These are phyloP conservation scores for Reutealis trisperma DNA, from an alignment of 345 rosid species.

Conservation along the genomic window DNA sequence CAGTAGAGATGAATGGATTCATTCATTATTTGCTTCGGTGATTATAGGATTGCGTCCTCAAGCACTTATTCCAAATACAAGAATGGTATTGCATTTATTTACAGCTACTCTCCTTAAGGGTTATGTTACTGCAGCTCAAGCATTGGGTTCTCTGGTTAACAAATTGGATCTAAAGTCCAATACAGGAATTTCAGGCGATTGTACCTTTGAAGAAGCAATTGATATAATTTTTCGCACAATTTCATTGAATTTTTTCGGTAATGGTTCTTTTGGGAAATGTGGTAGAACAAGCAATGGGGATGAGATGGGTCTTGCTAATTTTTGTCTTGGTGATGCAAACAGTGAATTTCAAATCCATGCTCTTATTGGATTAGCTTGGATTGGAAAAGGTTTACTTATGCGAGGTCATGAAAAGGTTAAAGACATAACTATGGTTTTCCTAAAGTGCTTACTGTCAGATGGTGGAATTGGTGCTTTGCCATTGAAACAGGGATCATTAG, in stretches of 20 bases:
- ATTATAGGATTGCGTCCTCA: slow-evolving; percentile 66
- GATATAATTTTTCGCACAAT: slow-evolving; percentile 51
- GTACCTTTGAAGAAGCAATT: slow-evolving; percentile 68
- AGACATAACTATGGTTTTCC: slow-evolving; percentile 54
- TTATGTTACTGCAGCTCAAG: slow-evolving; percentile 69
- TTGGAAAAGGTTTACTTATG: slow-evolving; percentile 92
- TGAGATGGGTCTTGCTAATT: slow-evolving; percentile 34
- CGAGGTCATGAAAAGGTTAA: slow-evolving; percentile 76
- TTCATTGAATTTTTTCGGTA: slow-evolving; percentile 20
- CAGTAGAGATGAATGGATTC: slow-evolving; percentile 63
- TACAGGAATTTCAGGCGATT: slow-evolving; percentile 32
- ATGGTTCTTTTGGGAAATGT: slow-evolving; percentile 28
- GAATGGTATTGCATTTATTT: slow-evolving; percentile 45
- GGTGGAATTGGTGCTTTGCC: slow-evolving; percentile 26
- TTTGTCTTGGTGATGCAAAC: slow-evolving; percentile 42
- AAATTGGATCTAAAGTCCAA: slow-evolving; percentile 50
- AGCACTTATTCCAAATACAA: slow-evolving; percentile 61
- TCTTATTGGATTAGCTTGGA: slow-evolving; percentile 82
- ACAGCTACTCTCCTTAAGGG: slow-evolving; percentile 55
- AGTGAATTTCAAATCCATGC: slow-evolving; percentile 51
- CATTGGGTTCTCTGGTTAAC: slow-evolving; percentile 83
- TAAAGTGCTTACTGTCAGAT: slow-evolving; percentile 57
- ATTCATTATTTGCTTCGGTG: slow-evolving; percentile 72
- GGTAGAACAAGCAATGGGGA: slow-evolving; percentile 27
- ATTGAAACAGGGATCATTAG: slow-evolving; percentile 16